These are phyloP conservation scores for Powellomyces hirtus DNA, from an alignment of 192 early-diverging fungal species.

Conservation along the genomic window DNA sequence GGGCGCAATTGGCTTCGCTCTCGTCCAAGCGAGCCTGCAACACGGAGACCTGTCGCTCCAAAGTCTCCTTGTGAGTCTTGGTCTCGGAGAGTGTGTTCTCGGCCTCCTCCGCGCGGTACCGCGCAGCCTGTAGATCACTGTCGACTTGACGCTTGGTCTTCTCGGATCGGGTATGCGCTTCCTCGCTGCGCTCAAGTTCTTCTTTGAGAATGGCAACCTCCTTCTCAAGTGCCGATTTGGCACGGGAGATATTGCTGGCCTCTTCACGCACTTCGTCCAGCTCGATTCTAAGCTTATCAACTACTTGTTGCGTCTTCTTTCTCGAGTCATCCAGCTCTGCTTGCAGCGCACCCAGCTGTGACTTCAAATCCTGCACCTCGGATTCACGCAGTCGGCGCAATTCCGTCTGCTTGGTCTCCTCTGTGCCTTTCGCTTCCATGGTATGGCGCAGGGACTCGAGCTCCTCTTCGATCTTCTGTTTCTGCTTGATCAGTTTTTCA, in stretches of 20 bases:
- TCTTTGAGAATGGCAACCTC: slow-evolving; percentile 36
- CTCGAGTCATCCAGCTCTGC: slow-evolving; percentile 49
- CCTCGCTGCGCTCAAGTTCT: slow-evolving; percentile 48
- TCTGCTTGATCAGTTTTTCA: slow-evolving; percentile 51
- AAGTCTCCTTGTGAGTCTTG: slow-evolving; percentile 56
- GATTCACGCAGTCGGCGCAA: slow-evolving; percentile 50
- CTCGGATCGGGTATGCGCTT: slow-evolving; percentile 36
- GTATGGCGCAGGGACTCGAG: slow-evolving; percentile 41
- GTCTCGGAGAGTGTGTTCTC: slow-evolving; percentile 63
- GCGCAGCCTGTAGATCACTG: slow-evolving; percentile 33
- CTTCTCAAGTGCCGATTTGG: slow-evolving; percentile 41
- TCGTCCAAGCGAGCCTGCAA: slow-evolving; percentile 56
- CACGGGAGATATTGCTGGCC: slow-evolving; percentile 27
- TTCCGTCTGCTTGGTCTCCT: slow-evolving; percentile 55
- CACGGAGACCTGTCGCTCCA: slow-evolving; percentile 65
- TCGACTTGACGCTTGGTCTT: slow-evolving; percentile 44
- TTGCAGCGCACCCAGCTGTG: slow-evolving; percentile 39
- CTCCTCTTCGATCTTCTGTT: slow-evolving; percentile 49
- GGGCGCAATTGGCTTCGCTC: slow-evolving; percentile 46
- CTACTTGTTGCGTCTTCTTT: slow-evolving; percentile 31
- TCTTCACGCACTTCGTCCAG: slow-evolving; percentile 48
- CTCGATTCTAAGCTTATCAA: slow-evolving; percentile 49
- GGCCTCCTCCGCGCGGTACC: slow-evolving; percentile 43
- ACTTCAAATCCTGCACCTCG: slow-evolving; percentile 49
- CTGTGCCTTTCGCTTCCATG: slow-evolving; percentile 52